These are phyloP conservation scores for Aegilops tauschii DNA, from an alignment of 176 grass and related monocot species.

Conservation along the genomic window DNA sequence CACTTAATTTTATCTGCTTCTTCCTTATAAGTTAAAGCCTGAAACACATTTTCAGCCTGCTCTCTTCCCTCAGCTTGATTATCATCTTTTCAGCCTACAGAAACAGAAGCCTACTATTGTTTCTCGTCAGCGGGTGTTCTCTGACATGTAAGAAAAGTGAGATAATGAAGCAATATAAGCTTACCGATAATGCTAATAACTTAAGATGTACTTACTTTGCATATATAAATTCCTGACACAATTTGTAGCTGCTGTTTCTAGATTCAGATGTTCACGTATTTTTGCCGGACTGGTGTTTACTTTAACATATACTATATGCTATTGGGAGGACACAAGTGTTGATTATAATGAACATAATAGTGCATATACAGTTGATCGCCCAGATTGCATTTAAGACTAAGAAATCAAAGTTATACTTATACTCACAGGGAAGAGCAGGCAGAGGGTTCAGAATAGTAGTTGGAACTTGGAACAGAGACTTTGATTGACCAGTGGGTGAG, in stretches of 20 bases:
- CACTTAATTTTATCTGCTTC: not conserved
- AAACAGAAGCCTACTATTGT: conserved; percentile 7
- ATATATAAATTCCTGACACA: not conserved
- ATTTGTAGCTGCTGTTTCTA: not conserved
- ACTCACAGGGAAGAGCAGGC: not conserved
- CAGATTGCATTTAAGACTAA: not conserved
- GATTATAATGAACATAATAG: not conserved
- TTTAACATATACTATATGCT: not conserved
- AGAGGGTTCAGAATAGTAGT: not conserved
- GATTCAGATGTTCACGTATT: not conserved
- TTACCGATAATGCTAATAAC: not conserved
- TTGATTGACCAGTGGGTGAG: not conserved
- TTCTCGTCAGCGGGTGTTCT: not conserved
- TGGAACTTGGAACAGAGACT: not conserved
- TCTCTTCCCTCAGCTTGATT: conserved; percentile 72
- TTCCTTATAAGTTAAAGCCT: not conserved
- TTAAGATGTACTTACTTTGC: not conserved
- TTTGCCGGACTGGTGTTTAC: not conserved
- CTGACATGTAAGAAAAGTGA: not conserved
- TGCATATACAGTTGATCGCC: not conserved
- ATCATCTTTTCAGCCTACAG: conserved; percentile 83
- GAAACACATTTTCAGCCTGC: conserved; percentile 11
- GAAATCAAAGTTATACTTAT: not conserved
- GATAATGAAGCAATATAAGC: not conserved
- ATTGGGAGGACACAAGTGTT: not conserved